phyloP scores from a whole-genome alignment of 331 rosid genomes.

The Dryas integrifolia region DNA sequence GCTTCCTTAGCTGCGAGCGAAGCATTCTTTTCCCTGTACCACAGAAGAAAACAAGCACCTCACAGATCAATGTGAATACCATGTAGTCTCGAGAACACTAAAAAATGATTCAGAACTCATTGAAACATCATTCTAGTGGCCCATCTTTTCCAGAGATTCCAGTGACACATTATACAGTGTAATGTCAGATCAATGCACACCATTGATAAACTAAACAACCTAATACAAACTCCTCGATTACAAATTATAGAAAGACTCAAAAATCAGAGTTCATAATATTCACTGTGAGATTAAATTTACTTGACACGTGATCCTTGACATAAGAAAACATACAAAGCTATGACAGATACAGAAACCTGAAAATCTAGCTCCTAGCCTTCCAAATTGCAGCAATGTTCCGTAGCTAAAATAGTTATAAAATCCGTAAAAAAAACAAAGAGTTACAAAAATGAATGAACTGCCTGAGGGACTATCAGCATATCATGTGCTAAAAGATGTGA shows the following conservation, averaged over 20 bases:
- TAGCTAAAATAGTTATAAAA: not conserved
- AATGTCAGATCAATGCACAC: not conserved
- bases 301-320: not conserved
- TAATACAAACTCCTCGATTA: not conserved
- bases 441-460: not conserved
- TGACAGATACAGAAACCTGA: not conserved
- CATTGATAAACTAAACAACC: not conserved
- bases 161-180: not conserved
- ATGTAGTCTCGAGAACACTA: not conserved
- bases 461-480: not conserved
- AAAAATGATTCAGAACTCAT: not conserved
- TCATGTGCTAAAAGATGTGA: constrained; percentile 21
- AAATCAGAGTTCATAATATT: not conserved
- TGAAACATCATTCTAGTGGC: not conserved
- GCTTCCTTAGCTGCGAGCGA: constrained; percentile 36
- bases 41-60: constrained; percentile 22
- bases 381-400: not conserved
- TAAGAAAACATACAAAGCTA: not conserved
- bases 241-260: not conserved
- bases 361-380: not conserved
- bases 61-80: not conserved
- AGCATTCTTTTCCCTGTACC: constrained; percentile 37
- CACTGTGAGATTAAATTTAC: too few species aligned
- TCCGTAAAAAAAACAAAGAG: not conserved
- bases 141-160: not conserved